Evolutionary conservation across 257 asterid species (phyloP), one percentile per base, ranked within the genome.

Genomic region (Paulownia fortunei): DNA sequence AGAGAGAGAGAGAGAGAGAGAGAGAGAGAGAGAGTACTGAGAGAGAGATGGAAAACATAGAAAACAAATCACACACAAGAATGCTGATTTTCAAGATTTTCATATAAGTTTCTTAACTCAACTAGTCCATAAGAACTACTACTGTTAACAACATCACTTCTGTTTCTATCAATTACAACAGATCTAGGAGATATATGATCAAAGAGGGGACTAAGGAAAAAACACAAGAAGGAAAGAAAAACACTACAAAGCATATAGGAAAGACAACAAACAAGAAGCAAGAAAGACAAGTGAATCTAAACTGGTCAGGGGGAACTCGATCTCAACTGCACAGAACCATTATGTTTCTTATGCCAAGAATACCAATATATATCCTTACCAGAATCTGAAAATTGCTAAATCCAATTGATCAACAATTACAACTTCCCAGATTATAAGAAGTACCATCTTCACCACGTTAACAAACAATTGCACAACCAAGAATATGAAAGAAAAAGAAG

Each of bases 141-240:
- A 65, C 62, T 66, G 42, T 46, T 55, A 42, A 52, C 30, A 34
- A 36, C 68, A 69, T 47, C 81, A 39, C 68, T 69, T 82, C 39
- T 66, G 24, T 81, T 79, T 81, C 75, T 41, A 66, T 78, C 68
- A 75, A 75, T 62, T 47, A 34, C 23, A 72, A 55, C 84, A 87
- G 88, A 88, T 87, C 88, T 85, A 74, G 42, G 69, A 63, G 26
- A 56, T 69, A 73, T 83, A 54, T 54, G 8, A 49, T 78, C 74
- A 79, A 71, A 80, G 73, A 68, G 66, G 78, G 60, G 70, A 72
- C 77, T 52, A 65, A 69, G 69, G 59, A 0, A 71, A 23, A 64
- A 36, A 49, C 10, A 61, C 56, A 71, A 8, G 76, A 61, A 69
- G 27, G 41, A 4, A 21, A 76, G 79, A 76, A 54, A 62, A 26